phyloP scores from a whole-genome alignment of 2,329 filamentous ascomycete species.

The Phaeosphaeria sp. region DNA sequence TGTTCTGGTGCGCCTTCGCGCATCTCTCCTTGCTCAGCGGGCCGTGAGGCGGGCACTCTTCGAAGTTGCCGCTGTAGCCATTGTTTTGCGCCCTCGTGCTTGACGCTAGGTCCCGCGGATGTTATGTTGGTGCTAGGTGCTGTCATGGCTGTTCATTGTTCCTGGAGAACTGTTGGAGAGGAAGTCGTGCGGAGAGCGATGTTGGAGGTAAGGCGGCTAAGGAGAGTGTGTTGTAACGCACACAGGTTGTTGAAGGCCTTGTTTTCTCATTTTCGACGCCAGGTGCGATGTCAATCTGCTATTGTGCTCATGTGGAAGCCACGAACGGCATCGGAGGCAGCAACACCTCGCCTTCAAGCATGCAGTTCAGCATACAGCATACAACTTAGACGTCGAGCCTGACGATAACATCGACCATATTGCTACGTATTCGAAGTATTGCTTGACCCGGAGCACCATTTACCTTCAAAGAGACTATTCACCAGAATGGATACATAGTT shows the following conservation, averaged over 20 bases:
- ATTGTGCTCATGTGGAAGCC: slow-evolving; percentile 2
- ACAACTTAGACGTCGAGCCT: no score
- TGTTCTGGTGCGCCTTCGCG: slow-evolving; percentile 13
- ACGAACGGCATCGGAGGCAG: neutral
- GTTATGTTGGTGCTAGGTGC: slow-evolving; percentile 23
- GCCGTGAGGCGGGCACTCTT: slow-evolving; percentile 25
- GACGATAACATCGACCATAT: no score
- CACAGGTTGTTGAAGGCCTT: neutral
- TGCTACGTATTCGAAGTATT: no score
- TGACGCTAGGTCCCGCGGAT: slow-evolving; percentile 12
- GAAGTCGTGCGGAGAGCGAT: slow-evolving; percentile 23
- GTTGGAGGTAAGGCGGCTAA: slow-evolving; percentile 17
- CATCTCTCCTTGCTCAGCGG: slow-evolving; percentile 6
- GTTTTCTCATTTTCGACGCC: neutral
- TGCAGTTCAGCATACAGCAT: no score
- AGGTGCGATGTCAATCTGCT: neutral
- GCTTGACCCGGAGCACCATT: no score
- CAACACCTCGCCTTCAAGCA: no score
- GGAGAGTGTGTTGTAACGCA: neutral
- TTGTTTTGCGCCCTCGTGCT: slow-evolving; percentile 26
- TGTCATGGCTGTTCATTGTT: slow-evolving; percentile 25
- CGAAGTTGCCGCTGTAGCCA: slow-evolving; percentile 37
- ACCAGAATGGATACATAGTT: no score
- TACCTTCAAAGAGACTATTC: no score
- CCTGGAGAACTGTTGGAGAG: slow-evolving; percentile 14